Percentiles rank a stretch among this genome's conserved stretches.
These are phyloP conservation scores for Pseudogymnoascus sp. DNA, from an alignment of 2,329 filamentous ascomycete species.

Conservation along the genomic window DNA sequence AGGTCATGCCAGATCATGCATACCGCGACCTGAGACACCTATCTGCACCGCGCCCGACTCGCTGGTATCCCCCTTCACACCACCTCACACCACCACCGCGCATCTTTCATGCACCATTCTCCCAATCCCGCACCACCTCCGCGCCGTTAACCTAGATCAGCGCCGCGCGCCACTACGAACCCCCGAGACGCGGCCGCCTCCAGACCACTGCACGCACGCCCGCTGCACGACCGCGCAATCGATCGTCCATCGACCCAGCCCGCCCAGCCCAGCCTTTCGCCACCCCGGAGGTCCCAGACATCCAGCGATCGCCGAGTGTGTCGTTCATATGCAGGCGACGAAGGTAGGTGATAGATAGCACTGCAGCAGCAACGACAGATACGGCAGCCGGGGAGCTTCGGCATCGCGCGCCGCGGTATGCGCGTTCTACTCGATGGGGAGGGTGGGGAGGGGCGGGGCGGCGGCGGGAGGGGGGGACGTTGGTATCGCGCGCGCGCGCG, in stretches of 20 bases:
- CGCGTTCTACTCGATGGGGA: neutral
- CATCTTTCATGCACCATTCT: neutral
- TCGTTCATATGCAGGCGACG: neutral
- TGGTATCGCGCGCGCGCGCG: neutral
- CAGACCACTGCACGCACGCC: no score
- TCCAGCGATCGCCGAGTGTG: neutral
- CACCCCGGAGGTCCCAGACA: neutral
- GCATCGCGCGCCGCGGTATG: neutral
- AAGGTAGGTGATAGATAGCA: neutral
- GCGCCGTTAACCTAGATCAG: neutral
- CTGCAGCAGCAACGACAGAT: neutral
- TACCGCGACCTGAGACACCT: neutral
- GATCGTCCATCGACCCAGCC: neutral
- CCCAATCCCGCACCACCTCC: neutral
- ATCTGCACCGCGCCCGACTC: neutral
- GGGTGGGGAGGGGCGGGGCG: neutral
- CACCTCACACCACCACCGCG: neutral
- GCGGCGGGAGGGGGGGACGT: neutral
- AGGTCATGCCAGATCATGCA: neutral
- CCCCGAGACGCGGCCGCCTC: no score
- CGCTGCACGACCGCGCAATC: neutral
- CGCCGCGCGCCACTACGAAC: neutral
- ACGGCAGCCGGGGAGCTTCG: neutral
- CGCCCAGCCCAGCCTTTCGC: neutral
- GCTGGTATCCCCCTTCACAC: neutral